Evolutionary conservation across 441 rosid genomes (phyloP).

Genomic region (Erysimum cheiri): DNA sequence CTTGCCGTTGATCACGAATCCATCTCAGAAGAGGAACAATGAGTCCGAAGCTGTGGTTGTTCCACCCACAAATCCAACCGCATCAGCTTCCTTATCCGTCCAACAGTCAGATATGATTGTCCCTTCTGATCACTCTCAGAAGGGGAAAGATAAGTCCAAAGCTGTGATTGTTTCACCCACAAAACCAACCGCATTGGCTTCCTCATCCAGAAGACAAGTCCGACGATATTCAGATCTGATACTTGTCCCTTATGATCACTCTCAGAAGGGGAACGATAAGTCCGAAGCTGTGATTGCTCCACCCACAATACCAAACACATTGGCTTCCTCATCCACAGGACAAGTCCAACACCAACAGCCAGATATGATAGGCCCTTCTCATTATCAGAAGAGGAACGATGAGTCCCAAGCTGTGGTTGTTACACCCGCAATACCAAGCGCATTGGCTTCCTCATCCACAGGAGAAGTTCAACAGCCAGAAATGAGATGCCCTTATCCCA

Average conservation of each 20-base stretch:
- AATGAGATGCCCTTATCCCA: not conserved
- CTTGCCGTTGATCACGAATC: constrained; percentile 52
- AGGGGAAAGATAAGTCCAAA: constrained; percentile 42
- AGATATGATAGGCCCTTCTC: not conserved
- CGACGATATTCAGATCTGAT: not conserved
- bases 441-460: not conserved
- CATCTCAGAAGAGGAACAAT: constrained; percentile 41
- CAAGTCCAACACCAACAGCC: constrained; percentile 5
- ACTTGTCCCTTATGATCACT: not conserved
- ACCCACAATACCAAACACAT: not conserved
- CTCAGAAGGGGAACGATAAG: constrained; percentile 45
- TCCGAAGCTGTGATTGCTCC: constrained; percentile 21
- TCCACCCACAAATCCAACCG: constrained; percentile 3
- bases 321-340: not conserved
- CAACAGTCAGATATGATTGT: not conserved
- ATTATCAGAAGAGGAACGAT: constrained; percentile 42
- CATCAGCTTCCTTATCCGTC: not conserved
- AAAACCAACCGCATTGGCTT: not conserved
- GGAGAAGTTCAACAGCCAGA: not conserved
- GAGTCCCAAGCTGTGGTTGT: constrained; percentile 25
- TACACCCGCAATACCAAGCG: constrained; percentile 10
- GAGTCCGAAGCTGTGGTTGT: constrained; percentile 23
- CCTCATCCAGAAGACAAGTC: not conserved
- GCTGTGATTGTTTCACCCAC: constrained; percentile 7
- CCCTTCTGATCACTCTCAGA: constrained; percentile 22